phyloP scores from a whole-genome alignment of 495 filamentous ascomycete genomes.

The Lichenothelia convexa region DNA sequence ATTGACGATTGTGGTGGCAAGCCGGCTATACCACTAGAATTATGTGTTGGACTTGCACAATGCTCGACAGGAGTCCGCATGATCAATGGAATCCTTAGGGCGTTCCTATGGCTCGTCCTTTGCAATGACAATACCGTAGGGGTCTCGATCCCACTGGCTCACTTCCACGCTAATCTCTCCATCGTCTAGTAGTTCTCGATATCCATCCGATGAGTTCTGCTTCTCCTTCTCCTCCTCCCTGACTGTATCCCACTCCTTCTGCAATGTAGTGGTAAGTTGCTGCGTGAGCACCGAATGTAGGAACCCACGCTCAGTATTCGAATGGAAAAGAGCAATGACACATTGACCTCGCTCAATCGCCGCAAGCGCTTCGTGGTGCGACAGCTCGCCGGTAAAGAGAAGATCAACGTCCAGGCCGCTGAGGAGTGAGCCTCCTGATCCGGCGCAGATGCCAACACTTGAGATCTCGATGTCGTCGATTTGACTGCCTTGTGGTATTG shows the following conservation, averaged over 20 bases:
- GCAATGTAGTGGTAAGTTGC: slow-evolving; percentile 39
- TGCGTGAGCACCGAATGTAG: slow-evolving; percentile 48
- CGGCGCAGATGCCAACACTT: slow-evolving; percentile 61
- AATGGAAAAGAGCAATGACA: slow-evolving; percentile 73
- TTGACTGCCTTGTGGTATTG: slow-evolving; percentile 40
- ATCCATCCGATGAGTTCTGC: slow-evolving; percentile 21
- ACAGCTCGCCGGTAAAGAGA: slow-evolving; percentile 80
- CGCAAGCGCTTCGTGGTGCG: slow-evolving; percentile 75
- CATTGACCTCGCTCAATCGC: slow-evolving; percentile 74
- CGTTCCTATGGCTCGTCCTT: slow-evolving; percentile 21
- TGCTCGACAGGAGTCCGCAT: no score
- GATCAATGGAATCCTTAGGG: no score
- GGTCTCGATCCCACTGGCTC: slow-evolving; percentile 66
- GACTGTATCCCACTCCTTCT: slow-evolving; percentile 31
- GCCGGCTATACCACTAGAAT: no score
- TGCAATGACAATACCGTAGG: slow-evolving; percentile 46
- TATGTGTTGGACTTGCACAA: no score
- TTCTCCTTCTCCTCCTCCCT: slow-evolving; percentile 22
- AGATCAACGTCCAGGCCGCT: slow-evolving; percentile 47
- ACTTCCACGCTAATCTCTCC: slow-evolving; percentile 43
- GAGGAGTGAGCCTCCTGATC: slow-evolving; percentile 60
- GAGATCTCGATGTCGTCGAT: slow-evolving; percentile 36
- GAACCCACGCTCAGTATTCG: slow-evolving; percentile 76
- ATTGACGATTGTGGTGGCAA: no score
- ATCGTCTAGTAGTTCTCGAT: slow-evolving; percentile 30